phyloP scores from a whole-genome alignment of 2,329 filamentous ascomycete genomes.

The Pseudopithomyces maydicus region DNA sequence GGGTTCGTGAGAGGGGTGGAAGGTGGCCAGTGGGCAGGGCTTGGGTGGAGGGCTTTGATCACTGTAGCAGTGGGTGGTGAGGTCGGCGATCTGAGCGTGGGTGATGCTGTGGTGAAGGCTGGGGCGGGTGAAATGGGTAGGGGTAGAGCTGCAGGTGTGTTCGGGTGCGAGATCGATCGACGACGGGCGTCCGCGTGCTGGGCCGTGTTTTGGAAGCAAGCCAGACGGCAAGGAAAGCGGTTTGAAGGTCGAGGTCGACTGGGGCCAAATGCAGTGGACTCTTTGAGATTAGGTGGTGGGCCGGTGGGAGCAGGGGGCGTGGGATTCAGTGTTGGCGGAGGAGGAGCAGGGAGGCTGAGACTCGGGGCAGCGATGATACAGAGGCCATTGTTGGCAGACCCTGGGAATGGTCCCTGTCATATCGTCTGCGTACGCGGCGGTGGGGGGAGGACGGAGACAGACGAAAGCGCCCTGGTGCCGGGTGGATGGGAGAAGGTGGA shows the following conservation, averaged over 20 bases:
- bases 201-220: conserved; percentile 15
- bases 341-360: conserved; percentile 32
- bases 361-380: conserved; percentile 21
- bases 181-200: conserved; percentile 24
- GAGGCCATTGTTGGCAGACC: conserved; percentile 29
- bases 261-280: too few relatives aligned
- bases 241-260: background rate
- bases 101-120: conserved; percentile 10
- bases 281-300: conserved; percentile 7
- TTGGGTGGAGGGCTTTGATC: background rate
- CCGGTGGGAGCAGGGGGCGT: background rate
- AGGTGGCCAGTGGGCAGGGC: background rate
- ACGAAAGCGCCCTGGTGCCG: background rate
- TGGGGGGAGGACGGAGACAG: background rate
- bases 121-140: conserved; percentile 14
- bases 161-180: conserved; percentile 37
- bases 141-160: conserved; percentile 19
- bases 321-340: conserved; percentile 10
- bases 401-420: conserved; percentile 29
- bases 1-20: background rate
- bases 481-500: conserved; percentile 17
- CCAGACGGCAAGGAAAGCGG: conserved; percentile 1
- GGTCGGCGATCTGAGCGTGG: conserved; percentile 17
- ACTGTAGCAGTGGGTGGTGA: conserved; percentile 5
- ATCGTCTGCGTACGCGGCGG: conserved; percentile 17